Conservation (phyloP, 2,329 filamentous ascomycete species). For the Cordyceps farinosa region DNA sequence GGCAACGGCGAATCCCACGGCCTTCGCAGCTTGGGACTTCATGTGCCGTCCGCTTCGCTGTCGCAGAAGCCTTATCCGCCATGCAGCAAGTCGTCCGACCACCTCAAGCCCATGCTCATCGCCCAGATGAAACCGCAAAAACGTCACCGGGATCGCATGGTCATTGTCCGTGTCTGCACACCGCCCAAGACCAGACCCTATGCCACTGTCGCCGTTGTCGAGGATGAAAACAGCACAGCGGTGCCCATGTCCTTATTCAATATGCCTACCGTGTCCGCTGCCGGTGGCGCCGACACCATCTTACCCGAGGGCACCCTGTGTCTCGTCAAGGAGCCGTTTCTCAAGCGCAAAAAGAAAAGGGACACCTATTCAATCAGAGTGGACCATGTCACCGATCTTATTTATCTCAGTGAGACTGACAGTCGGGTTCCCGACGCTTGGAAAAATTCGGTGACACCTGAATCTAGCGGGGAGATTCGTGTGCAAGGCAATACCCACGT, state of each 20-base stretch:
- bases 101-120: not conserved
- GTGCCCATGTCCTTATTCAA: not conserved
- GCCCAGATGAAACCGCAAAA: not conserved
- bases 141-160: not conserved
- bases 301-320: not conserved
- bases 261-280: not conserved
- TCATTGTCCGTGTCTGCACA: not conserved
- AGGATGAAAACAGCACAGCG: not conserved
- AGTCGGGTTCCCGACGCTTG: not conserved
- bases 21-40: not conserved
- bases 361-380: not conserved
- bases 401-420: not conserved
- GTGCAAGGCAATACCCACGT: not conserved
- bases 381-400: not conserved
- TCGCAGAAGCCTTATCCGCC: not conserved
- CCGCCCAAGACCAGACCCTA: not conserved
- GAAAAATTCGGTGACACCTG: not conserved
- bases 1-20: not conserved
- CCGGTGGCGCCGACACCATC: not conserved
- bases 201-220: not conserved
- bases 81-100: not conserved
- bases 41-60: not conserved
- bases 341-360: not conserved
- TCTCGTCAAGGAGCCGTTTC: not conserved
- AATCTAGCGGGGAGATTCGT: not conserved